Conservation (phyloP, 1,139 yeast species). For the Nakaseomyces uthaithaninus region DNA sequence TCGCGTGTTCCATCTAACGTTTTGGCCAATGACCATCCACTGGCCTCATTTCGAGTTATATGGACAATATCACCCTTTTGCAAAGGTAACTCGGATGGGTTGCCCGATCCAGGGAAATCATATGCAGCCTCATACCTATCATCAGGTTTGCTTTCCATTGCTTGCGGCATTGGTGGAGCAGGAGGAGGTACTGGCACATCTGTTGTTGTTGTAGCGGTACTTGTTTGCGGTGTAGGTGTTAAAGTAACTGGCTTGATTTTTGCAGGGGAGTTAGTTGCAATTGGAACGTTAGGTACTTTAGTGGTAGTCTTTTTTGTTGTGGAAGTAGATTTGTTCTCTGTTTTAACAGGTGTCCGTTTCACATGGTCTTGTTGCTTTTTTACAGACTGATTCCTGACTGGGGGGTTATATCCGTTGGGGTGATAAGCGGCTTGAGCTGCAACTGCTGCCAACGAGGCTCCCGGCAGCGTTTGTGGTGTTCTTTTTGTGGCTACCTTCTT, state of each 20-base stretch:
- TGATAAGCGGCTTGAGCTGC: conserved; percentile 35
- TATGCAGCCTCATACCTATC: conserved; percentile 84
- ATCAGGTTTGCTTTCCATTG: conserved; percentile 49
- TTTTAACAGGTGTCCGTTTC: background rate
- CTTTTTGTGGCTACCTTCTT: conserved; percentile 13
- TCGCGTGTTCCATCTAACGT: conserved; percentile 64
- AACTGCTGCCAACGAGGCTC: conserved; percentile 28
- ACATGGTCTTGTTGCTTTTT: background rate
- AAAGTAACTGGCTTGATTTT: background rate
- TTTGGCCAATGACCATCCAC: conserved; percentile 92
- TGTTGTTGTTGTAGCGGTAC: background rate
- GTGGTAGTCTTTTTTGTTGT: background rate
- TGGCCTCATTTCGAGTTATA: conserved; percentile 58
- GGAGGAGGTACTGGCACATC: conserved; percentile 26
- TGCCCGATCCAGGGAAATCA: conserved; percentile 82
- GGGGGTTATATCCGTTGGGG: conserved; percentile 16
- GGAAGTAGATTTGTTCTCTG: background rate
- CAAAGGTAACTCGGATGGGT: conserved; percentile 72
- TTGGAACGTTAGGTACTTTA: conserved; percentile 1
- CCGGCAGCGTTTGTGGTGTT: conserved; percentile 6
- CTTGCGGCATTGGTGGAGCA: conserved; percentile 65
- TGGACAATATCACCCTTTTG: conserved; percentile 66
- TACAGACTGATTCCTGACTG: background rate
- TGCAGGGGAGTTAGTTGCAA: background rate
- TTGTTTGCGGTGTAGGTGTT: background rate